Evolutionary conservation across 768 basidiomycete species (phyloP).

Genomic region (Suillus discolor): DNA sequence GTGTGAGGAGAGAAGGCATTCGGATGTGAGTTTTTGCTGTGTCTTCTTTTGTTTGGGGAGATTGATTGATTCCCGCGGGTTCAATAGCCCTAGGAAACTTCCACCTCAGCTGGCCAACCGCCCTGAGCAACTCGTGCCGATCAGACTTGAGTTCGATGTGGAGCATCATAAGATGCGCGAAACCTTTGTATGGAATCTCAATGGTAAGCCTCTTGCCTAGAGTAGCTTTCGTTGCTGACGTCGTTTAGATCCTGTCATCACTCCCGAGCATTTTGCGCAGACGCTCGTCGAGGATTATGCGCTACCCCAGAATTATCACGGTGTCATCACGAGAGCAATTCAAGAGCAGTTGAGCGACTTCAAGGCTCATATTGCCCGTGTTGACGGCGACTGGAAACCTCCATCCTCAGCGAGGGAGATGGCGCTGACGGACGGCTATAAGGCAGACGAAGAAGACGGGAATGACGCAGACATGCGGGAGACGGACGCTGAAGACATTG

Average conservation of each 20-base stretch:
- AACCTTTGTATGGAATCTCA: slow-evolving; percentile 96
- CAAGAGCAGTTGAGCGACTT: slow-evolving; percentile 87
- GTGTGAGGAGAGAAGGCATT: slow-evolving; percentile 66
- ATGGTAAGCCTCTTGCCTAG: slow-evolving; percentile 57
- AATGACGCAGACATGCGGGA: slow-evolving; percentile 22
- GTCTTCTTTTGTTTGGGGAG: slow-evolving; percentile 5
- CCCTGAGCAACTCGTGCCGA: slow-evolving; percentile 86
- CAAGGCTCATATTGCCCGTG: slow-evolving; percentile 62
- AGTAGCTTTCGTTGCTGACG: slow-evolving; percentile 1
- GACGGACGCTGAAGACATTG: slow-evolving; percentile 8
- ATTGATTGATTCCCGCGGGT: slow-evolving; percentile 14
- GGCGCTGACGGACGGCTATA: slow-evolving; percentile 22
- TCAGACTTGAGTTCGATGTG: slow-evolving; percentile 95
- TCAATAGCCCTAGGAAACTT: slow-evolving; percentile 60
- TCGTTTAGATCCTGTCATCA: slow-evolving; percentile 77
- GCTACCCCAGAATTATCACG: slow-evolving; percentile 65
- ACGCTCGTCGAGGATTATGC: slow-evolving; percentile 90
- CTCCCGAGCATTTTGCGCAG: slow-evolving; percentile 89
- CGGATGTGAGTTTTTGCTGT: slow-evolving; percentile 62
- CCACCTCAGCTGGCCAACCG: slow-evolving; percentile 56
- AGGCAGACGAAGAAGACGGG: slow-evolving; percentile 30
- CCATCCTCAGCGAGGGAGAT: slow-evolving; percentile 23
- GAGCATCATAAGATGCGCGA: slow-evolving; percentile 94
- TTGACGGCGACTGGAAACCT: slow-evolving; percentile 46
- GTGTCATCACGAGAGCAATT: slow-evolving; percentile 76